These are phyloP conservation scores for Allomyces javanicus DNA, from an alignment of 192 early-diverging fungal species.

Conservation along the genomic window DNA sequence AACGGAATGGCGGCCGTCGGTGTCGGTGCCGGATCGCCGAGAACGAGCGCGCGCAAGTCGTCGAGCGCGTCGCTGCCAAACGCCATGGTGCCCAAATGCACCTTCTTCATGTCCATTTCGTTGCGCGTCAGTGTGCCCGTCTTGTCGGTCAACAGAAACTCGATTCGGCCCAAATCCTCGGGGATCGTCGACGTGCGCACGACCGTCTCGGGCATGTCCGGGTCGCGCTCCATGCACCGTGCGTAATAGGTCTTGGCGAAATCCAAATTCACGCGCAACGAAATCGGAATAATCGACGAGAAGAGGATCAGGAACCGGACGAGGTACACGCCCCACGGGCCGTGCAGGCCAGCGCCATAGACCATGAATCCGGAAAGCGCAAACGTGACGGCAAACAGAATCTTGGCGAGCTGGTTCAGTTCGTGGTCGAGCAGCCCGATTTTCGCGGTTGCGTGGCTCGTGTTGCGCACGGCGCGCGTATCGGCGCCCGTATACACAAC, in stretches of 20 bases:
- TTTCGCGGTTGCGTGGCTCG: conserved; percentile 75
- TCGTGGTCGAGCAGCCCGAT: conserved; percentile 75
- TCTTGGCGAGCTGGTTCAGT: conserved; percentile 82
- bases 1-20: too few species aligned
- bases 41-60: conserved; percentile 29
- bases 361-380: conserved; percentile 69
- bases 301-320: conserved; percentile 89
- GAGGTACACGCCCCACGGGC: conserved; percentile 76
- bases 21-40: too few species aligned
- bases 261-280: conserved; percentile 10
- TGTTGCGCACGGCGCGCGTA: conserved; percentile 92
- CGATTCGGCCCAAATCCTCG: conserved; percentile 84
- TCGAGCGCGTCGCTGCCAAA: conserved; percentile 78
- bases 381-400: conserved; percentile 69
- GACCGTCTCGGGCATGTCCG: conserved; percentile 62
- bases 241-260: conserved; percentile 72
- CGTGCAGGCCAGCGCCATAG: conserved; percentile 68
- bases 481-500: conserved; percentile 82
- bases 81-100: conserved; percentile 91
- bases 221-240: conserved; percentile 69
- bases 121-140: conserved; percentile 91
- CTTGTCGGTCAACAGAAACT: conserved; percentile 84
- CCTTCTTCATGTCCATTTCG: conserved; percentile 87
- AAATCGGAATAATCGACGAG: conserved; percentile 89
- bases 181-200: conserved; percentile 87